phyloP scores from a whole-genome alignment of 371 early-diverging fungal genomes.

The Rhizopus stolonifer region DNA sequence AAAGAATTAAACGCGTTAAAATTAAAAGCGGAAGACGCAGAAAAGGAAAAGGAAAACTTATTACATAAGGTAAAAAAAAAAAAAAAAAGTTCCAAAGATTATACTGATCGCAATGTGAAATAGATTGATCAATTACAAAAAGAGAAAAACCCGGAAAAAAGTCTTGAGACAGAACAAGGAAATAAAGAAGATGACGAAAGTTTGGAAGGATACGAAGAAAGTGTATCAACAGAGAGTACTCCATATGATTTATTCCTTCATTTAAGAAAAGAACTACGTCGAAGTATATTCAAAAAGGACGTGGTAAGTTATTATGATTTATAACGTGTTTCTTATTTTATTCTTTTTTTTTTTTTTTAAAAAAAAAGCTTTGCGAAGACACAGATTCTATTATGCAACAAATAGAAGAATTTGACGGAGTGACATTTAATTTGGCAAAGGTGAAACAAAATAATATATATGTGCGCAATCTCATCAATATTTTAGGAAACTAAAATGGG shows the following conservation, averaged over 20 bases:
- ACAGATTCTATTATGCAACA: constrained; percentile 37
- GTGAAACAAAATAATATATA: constrained; percentile 18
- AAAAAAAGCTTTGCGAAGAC: constrained; percentile 3
- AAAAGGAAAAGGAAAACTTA: background rate
- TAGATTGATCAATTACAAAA: background rate
- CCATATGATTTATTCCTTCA: constrained; percentile 29
- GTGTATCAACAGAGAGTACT: background rate
- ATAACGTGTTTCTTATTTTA: constrained; percentile 8
- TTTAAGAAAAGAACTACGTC: constrained; percentile 34
- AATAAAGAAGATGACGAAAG: background rate
- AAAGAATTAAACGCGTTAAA: background rate
- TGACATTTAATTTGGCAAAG: constrained; percentile 47
- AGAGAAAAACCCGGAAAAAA: background rate
- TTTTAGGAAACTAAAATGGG: constrained; percentile 52
- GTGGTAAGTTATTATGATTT: constrained; percentile 25
- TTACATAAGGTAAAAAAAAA: background rate
- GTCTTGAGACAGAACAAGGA: background rate
- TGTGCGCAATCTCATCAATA: background rate
- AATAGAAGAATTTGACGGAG: constrained; percentile 40
- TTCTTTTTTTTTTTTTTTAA: constrained; percentile 21
- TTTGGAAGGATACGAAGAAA: background rate
- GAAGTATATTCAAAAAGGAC: constrained; percentile 39
- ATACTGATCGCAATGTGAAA: no score
- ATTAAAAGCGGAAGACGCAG: background rate
- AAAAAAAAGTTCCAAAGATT: no score